Base-by-base conservation (phyloP, 140 eudicot species). In the Erigeron philadelphicus region DNA sequence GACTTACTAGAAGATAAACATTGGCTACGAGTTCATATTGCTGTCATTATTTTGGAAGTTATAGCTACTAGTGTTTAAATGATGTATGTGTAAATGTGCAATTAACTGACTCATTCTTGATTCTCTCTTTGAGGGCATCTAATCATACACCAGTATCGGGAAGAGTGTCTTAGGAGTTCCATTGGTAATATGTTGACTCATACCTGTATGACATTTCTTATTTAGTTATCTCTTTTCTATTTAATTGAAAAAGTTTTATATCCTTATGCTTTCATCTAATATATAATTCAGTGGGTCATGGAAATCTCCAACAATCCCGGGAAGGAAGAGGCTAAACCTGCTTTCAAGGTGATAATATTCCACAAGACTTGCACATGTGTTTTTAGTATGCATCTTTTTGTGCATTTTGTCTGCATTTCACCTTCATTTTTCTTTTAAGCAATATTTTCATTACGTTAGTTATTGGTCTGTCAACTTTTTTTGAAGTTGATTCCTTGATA, bases 301-400 rank as follows among this genome's bases (percentile, higher is more conserved):
- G 99, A 93, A 79, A 74, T 93, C 55, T 80, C 91, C 76, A 92
- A 93, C 76, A 83, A 64, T 55, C 97, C 99, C 2, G 95, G 88
- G 63, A 79, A 76, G 77, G 86, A 89, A 66, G 99, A 93, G 78
- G 94, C 97, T 57, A 87, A 93, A 79, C 99, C 99, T 76, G 87
- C 97, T 61, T 93, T 93, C 73, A 93, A 93, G 96, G 99, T 93
- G 55, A 46, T 48, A 47, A 44, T 70, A 55, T 53, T 42, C 55
- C 74, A 49, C 21, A 55, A 19, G n/a, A n/a, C 18, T 13, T 60
- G 10, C 5, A 11, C 35, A 11, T 9, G 45, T 8, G 31, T 60
- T 60, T 9, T 50, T 5, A 59, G 15, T 59, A 21, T 25, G 16
- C 64, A 31, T 9, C 12, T 11, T 60, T 60, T 6, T 59, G 4